Percentiles rank a stretch among this genome's conserved stretches.
Evolutionary conservation across 1,139 yeast species (phyloP).

Genomic region (Pichia sp.): DNA sequence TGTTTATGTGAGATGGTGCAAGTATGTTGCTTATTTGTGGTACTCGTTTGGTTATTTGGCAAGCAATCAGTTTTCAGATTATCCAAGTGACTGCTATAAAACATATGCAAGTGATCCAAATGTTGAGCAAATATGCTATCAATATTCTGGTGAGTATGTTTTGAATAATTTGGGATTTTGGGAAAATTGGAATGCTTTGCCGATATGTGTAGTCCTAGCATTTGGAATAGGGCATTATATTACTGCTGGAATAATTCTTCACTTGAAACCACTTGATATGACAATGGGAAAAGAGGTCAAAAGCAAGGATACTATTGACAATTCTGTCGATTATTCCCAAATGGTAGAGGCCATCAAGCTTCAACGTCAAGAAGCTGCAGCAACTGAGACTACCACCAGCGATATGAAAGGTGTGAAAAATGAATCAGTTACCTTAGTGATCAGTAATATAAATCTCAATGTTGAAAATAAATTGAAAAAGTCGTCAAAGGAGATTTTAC

Average conservation of each 20-base stretch:
- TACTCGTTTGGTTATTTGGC: constrained; percentile 68
- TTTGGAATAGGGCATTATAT: constrained; percentile 57
- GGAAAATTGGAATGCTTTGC: constrained; percentile 61
- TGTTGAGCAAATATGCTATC: constrained; percentile 26
- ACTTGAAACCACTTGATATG: constrained; percentile 50
- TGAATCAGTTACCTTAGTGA: constrained; percentile 16
- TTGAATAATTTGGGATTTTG: constrained; percentile 60
- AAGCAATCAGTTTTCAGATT: constrained; percentile 63
- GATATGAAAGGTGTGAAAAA: background rate
- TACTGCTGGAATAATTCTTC: constrained; percentile 45
- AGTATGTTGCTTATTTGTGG: constrained; percentile 72
- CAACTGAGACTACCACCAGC: background rate
- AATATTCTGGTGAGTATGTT: constrained; percentile 49
- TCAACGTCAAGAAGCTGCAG: background rate
- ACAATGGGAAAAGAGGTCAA: constrained; percentile 44
- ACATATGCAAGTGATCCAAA: constrained; percentile 35
- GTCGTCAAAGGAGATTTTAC: constrained; percentile 38
- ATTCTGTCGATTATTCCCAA: constrained; percentile 15
- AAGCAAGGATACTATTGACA: constrained; percentile 15
- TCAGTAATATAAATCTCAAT: constrained; percentile 23
- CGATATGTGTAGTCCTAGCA: constrained; percentile 56
- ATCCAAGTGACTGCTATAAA: constrained; percentile 35
- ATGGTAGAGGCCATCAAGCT: constrained; percentile 1
- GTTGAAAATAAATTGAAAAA: constrained; percentile 23
- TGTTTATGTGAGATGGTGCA: constrained; percentile 81